Conservation (phyloP, 1,139 yeast species). For the Yamadazyma songkhlaensis region DNA sequence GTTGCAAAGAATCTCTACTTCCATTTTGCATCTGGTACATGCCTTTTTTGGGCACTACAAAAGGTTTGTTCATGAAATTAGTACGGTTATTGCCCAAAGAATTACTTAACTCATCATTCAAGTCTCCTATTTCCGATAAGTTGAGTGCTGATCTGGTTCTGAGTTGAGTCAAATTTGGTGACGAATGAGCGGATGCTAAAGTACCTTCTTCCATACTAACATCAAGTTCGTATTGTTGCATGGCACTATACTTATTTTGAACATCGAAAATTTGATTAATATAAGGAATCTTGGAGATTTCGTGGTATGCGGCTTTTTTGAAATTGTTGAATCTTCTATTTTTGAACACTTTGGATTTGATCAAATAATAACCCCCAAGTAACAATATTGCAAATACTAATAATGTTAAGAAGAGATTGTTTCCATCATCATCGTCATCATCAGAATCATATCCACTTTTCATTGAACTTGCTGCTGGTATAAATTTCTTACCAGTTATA, state of each 20-base stretch:
- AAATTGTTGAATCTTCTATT: conserved; percentile 13
- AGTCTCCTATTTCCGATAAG: conserved; percentile 22
- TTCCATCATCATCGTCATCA: conserved; percentile 24
- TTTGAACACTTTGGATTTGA: conserved; percentile 10
- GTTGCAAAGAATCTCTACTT: conserved; percentile 29
- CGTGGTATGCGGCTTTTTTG: conserved; percentile 13
- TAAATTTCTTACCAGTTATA: conserved; percentile 39
- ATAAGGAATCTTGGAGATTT: conserved; percentile 19
- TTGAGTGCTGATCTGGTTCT: conserved; percentile 42
- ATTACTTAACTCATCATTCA: conserved; percentile 10
- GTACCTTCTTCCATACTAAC: conserved; percentile 34
- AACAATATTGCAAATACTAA: conserved; percentile 20
- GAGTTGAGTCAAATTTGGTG: conserved; percentile 24
- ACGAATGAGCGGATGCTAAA: conserved; percentile 17
- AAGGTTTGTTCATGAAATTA: conserved; percentile 37
- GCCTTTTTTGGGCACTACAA: conserved; percentile 30
- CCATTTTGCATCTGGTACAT: conserved; percentile 20
- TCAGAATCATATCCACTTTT: conserved; percentile 16
- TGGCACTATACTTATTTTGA: conserved; percentile 12
- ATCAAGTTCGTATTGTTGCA: conserved; percentile 20
- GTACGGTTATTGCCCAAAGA: conserved; percentile 12
- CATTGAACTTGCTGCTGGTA: conserved; percentile 30
- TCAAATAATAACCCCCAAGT: conserved; percentile 8
- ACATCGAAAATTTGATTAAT: conserved; percentile 13
- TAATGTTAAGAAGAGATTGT: conserved; percentile 10